Evolutionary conservation across 495 filamentous ascomycete species (phyloP), one percentile per base, ranked within the genome.

Genomic region (Cercophora sp.): DNA sequence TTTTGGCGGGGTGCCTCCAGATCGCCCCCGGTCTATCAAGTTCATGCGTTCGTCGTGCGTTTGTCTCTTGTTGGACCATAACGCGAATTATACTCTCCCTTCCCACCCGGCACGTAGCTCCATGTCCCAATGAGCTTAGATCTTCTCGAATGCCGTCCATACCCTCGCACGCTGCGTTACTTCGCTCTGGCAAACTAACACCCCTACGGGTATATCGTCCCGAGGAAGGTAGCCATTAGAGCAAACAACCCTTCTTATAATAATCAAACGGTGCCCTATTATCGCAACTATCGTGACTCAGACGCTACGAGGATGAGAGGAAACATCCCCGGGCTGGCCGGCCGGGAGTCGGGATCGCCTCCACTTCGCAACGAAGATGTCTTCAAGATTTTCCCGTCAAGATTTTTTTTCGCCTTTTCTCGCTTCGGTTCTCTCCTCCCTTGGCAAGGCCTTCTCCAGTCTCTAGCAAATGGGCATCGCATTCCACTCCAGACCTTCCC

Each of bases 401-500:
- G 22, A 43, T 43, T 43, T 43, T 43, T 23, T 43, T 43, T 24
- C 20, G 22, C n/a, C 8, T 43, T 43, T 43, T 43, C 19, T 24
- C 18, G n/a, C 40, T 2, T 27, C 13, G 24, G 6, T 13, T 13
- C 13, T 26, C 19, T 15, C 24, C 43, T 29, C 43, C 24, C 23
- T n/a, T 15, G 24, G 4, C 43, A 18, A 46, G 43, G 5, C 22
- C 20, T 15, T 45, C 42, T 13, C 22, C 16, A 29, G 26, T 15
- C 13, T n/a, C 4, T 16, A 11, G n/a, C 23, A 29, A 29, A 23
- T 8, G 4, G n/a, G 25, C 13, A 20, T 26, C 16, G 16, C 15
- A 16, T 47, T 34, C 44, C 13, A 19, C n/a, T 15, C 18, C 16
- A 15, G 26, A 15, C 25, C 26, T 27, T 5, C 44, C 22, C 41